A percentile compares a stretch with the other conserved stretches of the same genome.
Evolutionary conservation across 176 grass and related monocot species (phyloP).

Genomic region (Carex pumila): DNA sequence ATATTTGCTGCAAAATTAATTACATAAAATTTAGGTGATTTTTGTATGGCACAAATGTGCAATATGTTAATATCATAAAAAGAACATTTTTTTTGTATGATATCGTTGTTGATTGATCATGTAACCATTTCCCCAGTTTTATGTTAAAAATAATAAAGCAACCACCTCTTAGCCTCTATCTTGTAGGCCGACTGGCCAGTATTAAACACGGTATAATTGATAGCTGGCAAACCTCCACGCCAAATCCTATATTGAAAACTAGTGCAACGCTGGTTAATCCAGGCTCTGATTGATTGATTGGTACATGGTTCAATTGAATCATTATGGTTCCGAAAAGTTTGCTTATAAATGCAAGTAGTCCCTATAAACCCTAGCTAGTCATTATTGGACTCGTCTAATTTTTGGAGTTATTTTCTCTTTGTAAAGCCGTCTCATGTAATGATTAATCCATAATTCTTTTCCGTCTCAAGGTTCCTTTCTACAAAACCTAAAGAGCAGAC

Average conservation of each 20-base stretch:
- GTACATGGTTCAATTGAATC: conserved; percentile 26
- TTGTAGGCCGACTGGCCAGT: background rate
- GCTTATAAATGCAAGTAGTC: conserved; percentile 29
- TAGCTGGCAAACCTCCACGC: conserved; percentile 34
- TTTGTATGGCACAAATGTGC: background rate
- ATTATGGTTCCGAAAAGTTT: conserved; percentile 21
- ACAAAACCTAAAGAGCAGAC: conserved; percentile 14
- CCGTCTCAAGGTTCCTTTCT: background rate
- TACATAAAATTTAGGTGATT: background rate
- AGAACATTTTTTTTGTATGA: background rate
- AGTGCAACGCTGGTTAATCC: conserved; percentile 15
- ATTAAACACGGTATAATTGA: conserved; percentile 26
- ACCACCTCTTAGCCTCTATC: conserved; percentile 9
- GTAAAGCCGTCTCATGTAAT: conserved; percentile 12
- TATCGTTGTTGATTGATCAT: background rate
- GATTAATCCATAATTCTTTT: conserved; percentile 23
- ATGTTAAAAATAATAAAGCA: conserved; percentile 16
- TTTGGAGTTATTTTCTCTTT: background rate
- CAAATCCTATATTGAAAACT: conserved; percentile 36
- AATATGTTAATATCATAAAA: background rate
- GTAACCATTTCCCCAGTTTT: background rate
- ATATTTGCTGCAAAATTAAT: background rate
- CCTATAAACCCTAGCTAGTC: conserved; percentile 15
- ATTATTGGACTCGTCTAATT: conserved; percentile 8
- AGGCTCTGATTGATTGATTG: conserved; percentile 27